These are phyloP conservation scores for Sporobolomyces phaffii DNA, from an alignment of 768 basidiomycete species.

Conservation along the genomic window DNA sequence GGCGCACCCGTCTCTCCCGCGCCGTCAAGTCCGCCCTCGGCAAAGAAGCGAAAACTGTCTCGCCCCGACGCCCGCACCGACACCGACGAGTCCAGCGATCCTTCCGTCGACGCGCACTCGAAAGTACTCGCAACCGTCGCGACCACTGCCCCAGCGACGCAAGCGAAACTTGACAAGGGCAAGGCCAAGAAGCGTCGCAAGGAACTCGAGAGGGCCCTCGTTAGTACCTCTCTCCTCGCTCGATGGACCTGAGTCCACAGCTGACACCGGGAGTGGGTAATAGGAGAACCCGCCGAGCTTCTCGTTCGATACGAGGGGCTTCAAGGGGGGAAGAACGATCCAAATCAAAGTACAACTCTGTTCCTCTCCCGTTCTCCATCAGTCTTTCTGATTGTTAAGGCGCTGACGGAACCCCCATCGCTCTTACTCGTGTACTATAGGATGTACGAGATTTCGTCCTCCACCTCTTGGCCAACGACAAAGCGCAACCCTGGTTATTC, in stretches of 20 bases:
- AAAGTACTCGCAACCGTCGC: not conserved
- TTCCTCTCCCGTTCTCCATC: not conserved
- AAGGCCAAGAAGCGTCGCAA: constrained; percentile 73
- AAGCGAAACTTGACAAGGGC: constrained; percentile 34
- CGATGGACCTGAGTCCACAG: constrained; percentile 31
- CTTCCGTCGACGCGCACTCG: not conserved
- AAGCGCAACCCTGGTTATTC: constrained; percentile 78
- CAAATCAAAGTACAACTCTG: constrained; percentile 64
- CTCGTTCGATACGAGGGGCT: constrained; percentile 73
- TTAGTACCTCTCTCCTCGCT: constrained; percentile 49
- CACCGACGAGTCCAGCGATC: not conserved
- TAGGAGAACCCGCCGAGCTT: constrained; percentile 59
- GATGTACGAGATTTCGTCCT: constrained; percentile 81
- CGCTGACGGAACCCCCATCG: too few species aligned
- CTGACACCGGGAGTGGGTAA: not conserved
- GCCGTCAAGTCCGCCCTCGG: not conserved
- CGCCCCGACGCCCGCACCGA: not conserved
- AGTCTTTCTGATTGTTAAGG: too few species aligned
- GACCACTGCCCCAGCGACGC: not conserved
- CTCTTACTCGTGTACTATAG: too few species aligned
- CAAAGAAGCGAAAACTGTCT: constrained; percentile 7
- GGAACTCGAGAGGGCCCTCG: constrained; percentile 62
- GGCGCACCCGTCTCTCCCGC: not conserved
- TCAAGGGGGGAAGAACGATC: constrained; percentile 67
- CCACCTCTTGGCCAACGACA: constrained; percentile 72